Base-by-base conservation (phyloP, 345 rosid genomes). In the Eucalyptus marginata region DNA sequence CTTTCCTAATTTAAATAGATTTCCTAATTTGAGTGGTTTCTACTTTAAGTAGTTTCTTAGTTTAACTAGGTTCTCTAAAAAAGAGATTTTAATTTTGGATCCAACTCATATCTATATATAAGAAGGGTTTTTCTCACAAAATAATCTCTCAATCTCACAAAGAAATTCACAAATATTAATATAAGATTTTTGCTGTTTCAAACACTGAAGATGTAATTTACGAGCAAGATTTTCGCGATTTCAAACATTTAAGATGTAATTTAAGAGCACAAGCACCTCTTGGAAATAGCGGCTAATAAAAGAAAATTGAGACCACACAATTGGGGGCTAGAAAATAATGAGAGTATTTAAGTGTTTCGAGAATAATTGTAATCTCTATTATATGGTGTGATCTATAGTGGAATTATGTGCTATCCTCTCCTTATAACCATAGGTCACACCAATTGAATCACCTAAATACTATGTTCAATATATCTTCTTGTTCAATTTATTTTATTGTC, bases 351-450 rank as follows among this genome's bases (percentile, higher is more conserved):
- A 13, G 31, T 59, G 66, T 27, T 27, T 59, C 4, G 0, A 27
- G 16, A 25, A 10, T 59, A 13, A 59, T 59, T 59, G 8, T 13
- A 59, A 12, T 25, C 14, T 59, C 7, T 27, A 27, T 25, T 59
- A 27, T 59, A 27, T 27, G 31, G 1, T 5, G 66, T 59, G 68
- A 59, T 25, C 4, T 59, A 13, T 25, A 27, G 68, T 59, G 68
- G 8, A 59, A 59, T 0, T 12, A 0, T 12, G 0, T 27, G 31
- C 15, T 59, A 13, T 13, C n/a, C 15, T 59, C 31, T 59, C 31
- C 68, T 11, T 27, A 0, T 59, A 29, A 13, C 16, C 68, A 59
- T 27, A 59, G 31, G 31, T 59, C 4, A 59, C 31, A 25, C 16
- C 31, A 29, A 59, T 0, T 59, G 7, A 59, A 59, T 27, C 2